A percentile compares a stretch with the other conserved stretches of the same genome.
Evolutionary conservation across 192 early-diverging fungal species (phyloP).

Genomic region (Backusella macrospora): DNA sequence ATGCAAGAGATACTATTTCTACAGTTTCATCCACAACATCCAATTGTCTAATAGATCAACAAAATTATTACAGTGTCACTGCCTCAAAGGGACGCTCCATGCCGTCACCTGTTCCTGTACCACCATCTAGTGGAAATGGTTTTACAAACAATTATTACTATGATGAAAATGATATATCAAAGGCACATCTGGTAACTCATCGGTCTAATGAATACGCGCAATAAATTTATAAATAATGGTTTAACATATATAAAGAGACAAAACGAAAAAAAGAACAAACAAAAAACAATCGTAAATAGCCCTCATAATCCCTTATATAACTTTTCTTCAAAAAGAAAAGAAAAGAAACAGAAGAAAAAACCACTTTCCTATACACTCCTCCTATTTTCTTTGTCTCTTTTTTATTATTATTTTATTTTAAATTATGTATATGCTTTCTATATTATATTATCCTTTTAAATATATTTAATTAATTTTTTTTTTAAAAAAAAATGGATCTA

Average conservation of each 20-base stretch:
- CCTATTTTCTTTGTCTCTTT: not conserved
- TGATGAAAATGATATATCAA: not conserved
- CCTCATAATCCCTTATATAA: not conserved
- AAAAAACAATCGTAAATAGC: constrained; percentile 11
- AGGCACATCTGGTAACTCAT: constrained; percentile 1
- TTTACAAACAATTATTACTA: constrained; percentile 6
- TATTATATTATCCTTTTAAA: not conserved
- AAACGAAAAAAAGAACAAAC: not conserved
- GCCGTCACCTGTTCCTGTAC: not conserved
- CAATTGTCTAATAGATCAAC: not conserved
- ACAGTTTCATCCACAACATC: not conserved
- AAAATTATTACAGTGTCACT: constrained; percentile 1
- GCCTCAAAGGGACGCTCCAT: constrained; percentile 4
- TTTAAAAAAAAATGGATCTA: not conserved
- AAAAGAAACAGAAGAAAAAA: too few species aligned
- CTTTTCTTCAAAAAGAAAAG: too few species aligned
- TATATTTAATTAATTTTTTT: not conserved
- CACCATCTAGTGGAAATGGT: not conserved
- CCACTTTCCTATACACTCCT: not conserved
- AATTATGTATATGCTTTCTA: constrained; percentile 11
- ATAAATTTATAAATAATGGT: not conserved
- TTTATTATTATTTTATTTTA: not conserved
- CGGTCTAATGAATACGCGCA: not conserved
- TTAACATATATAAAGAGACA: not conserved
- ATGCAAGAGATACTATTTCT: constrained; percentile 3